phyloP scores from a whole-genome alignment of 192 early-diverging fungal genomes.

The Umbelopsis isabellina region DNA sequence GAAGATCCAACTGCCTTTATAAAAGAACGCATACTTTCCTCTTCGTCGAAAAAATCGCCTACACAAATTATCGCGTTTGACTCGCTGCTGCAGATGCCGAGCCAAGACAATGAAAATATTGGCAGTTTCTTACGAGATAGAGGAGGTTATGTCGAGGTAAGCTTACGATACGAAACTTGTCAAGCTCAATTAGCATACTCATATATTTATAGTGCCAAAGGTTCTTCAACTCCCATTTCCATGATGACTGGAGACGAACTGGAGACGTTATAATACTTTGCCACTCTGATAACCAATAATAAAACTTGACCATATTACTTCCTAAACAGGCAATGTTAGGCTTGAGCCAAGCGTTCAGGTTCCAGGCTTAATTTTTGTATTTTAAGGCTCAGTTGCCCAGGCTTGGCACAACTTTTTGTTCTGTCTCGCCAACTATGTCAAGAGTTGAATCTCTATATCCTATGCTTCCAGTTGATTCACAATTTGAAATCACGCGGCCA shows the following conservation, averaged over 20 bases:
- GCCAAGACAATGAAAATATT: neutral
- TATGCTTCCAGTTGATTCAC: constrained; percentile 2
- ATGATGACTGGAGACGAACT: constrained; percentile 73
- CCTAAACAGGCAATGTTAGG: neutral
- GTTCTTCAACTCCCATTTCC: constrained; percentile 94
- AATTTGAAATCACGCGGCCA: neutral
- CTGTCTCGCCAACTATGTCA: neutral
- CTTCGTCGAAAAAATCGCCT: neutral
- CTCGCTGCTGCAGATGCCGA: constrained; percentile 39
- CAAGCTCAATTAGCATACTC: neutral
- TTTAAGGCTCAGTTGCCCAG: neutral
- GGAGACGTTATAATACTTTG: constrained; percentile 87
- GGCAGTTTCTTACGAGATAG: constrained; percentile 3
- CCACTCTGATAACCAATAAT: constrained; percentile 17
- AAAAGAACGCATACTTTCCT: neutral
- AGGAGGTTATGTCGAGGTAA: constrained; percentile 6
- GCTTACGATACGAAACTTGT: neutral
- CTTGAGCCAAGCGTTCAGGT: constrained; percentile 14
- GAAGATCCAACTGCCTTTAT: constrained; percentile 51
- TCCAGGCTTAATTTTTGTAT: too few relatives aligned
- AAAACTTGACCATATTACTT: neutral
- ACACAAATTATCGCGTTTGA: constrained; percentile 85
- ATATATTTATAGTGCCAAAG: constrained; percentile 59
- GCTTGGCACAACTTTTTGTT: constrained; percentile 8
- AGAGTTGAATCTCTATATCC: constrained; percentile 16